phyloP scores from a whole-genome alignment of 139 green algal genomes.

The Spirogloea muscicola region DNA sequence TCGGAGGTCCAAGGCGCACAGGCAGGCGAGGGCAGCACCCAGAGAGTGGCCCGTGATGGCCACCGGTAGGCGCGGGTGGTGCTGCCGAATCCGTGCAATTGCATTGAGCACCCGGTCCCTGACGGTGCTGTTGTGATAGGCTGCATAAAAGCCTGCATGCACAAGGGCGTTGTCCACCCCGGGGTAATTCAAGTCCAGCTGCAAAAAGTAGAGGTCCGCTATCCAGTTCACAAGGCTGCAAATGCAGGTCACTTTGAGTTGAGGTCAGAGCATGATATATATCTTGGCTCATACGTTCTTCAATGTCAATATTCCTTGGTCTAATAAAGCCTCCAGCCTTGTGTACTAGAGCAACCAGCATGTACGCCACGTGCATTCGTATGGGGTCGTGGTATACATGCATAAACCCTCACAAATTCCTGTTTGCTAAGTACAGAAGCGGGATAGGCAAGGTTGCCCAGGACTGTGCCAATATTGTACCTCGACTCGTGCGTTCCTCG shows the following conservation, averaged over 20 bases:
- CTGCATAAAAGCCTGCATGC: slow-evolving; percentile 12
- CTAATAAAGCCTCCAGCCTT: too few relatives aligned
- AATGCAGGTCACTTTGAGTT: too few relatives aligned
- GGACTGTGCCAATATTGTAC: too few relatives aligned
- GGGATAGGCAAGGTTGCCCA: too few relatives aligned
- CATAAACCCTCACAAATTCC: too few relatives aligned
- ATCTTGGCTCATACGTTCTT: too few relatives aligned
- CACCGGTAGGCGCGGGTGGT: not conserved
- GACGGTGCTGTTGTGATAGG: slow-evolving; percentile 21
- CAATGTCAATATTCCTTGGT: too few relatives aligned
- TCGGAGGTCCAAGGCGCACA: slow-evolving; percentile 20
- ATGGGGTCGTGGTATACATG: too few relatives aligned
- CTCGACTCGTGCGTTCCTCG: slow-evolving; percentile 3
- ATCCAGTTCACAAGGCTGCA: slow-evolving; percentile 23
- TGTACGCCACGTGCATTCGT: too few relatives aligned
- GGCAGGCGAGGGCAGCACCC: slow-evolving; percentile 11
- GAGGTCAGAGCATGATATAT: too few relatives aligned
- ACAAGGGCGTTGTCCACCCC: slow-evolving; percentile 21
- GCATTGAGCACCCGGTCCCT: not conserved
- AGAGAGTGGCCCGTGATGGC: slow-evolving; percentile 15
- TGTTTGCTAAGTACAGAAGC: too few relatives aligned
- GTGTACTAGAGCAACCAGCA: too few relatives aligned
- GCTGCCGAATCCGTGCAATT: not conserved
- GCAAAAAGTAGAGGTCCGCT: slow-evolving; percentile 9
- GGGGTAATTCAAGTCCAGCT: slow-evolving; percentile 15